Conservation (phyloP, 2,329 filamentous ascomycete species). For the Didymella pomorum region DNA sequence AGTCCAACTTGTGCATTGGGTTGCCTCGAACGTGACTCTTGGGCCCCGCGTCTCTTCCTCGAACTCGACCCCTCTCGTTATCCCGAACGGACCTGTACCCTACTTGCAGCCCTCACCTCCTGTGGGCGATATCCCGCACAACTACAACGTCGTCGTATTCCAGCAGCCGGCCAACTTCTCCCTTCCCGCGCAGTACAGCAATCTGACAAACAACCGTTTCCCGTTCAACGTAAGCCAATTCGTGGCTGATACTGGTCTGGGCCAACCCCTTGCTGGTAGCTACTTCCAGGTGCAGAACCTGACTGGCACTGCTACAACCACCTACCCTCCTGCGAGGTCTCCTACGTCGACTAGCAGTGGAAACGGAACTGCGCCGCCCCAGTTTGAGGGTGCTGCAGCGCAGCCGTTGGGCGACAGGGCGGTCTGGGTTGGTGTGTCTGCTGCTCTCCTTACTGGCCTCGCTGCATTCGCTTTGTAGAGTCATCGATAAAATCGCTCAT, state of each 20-base stretch:
- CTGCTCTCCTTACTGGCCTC: conserved; percentile 30
- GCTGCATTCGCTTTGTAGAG: conserved; percentile 34
- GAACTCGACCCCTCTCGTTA: conserved; percentile 13
- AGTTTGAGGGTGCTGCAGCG: conserved; percentile 28
- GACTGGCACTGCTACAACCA: conserved; percentile 31
- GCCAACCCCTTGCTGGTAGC: conserved; percentile 46
- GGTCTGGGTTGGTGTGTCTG: conserved; percentile 26
- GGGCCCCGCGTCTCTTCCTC: conserved; percentile 17
- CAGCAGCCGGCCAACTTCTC: conserved; percentile 35
- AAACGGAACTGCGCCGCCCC: conserved; percentile 8
- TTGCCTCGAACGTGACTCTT: conserved; percentile 38
- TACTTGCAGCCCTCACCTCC: conserved; percentile 39
- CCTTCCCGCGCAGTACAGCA: conserved; percentile 38
- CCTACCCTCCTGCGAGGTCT: conserved; percentile 29
- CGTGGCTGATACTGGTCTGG: conserved; percentile 41
- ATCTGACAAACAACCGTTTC: conserved; percentile 31
- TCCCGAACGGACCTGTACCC: conserved; percentile 21
- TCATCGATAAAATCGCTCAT: not conserved
- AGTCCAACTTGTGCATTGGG: conserved; percentile 44
- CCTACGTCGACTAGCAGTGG: conserved; percentile 14
- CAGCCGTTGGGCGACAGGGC: conserved; percentile 20
- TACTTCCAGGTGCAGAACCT: conserved; percentile 51
- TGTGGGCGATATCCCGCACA: conserved; percentile 40
- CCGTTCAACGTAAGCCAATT: conserved; percentile 51
- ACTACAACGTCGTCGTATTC: conserved; percentile 42